Percentiles rank a stretch among this genome's conserved stretches.
Conservation (phyloP, 148 eudicot species). For the Rhododendron simsii region DNA sequence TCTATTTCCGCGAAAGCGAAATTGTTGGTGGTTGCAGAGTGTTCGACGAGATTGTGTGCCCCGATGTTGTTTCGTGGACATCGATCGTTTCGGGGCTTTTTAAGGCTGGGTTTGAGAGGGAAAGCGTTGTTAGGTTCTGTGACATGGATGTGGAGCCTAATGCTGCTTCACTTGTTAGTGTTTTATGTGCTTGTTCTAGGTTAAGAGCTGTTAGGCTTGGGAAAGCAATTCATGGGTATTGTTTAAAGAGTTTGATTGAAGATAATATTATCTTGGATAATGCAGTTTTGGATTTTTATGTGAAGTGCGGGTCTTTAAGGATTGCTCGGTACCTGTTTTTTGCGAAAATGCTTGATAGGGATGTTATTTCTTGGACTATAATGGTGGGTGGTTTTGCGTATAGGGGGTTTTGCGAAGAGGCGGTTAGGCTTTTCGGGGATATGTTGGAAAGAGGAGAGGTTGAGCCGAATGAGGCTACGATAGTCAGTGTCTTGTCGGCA, state of each 20-base stretch:
- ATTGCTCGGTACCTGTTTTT: slow-evolving; percentile 18
- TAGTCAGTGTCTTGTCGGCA: slow-evolving; percentile 17
- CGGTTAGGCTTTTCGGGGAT: slow-evolving; percentile 12
- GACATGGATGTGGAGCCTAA: slow-evolving; percentile 22
- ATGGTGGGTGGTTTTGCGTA: slow-evolving; percentile 21
- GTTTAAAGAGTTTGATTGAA: slow-evolving; percentile 10
- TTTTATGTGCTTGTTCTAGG: slow-evolving; percentile 20
- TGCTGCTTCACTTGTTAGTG: slow-evolving; percentile 19
- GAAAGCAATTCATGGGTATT: slow-evolving; percentile 23
- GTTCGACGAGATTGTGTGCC: slow-evolving; percentile 5
- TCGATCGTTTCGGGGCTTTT: slow-evolving; percentile 21
- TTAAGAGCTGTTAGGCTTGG: slow-evolving; percentile 10
- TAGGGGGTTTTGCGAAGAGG: slow-evolving; percentile 14
- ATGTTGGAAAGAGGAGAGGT: slow-evolving; percentile 20
- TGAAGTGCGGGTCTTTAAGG: slow-evolving; percentile 12
- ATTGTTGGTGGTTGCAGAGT: slow-evolving; percentile 14
- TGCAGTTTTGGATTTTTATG: slow-evolving; percentile 19
- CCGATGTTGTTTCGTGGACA: slow-evolving; percentile 28
- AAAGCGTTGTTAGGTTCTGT: slow-evolving; percentile 14
- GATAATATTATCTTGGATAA: slow-evolving; percentile 4
- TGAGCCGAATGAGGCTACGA: slow-evolving; percentile 27
- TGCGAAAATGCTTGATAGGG: slow-evolving; percentile 14
- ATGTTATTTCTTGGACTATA: slow-evolving; percentile 21
- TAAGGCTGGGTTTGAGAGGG: slow-evolving; percentile 15
- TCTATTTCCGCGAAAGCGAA: slow-evolving; percentile 6